Evolutionary conservation across 2,329 filamentous ascomycete species (phyloP), one percentile per base, ranked within the genome.

Genomic region (Basipetospora chlamydospora): DNA sequence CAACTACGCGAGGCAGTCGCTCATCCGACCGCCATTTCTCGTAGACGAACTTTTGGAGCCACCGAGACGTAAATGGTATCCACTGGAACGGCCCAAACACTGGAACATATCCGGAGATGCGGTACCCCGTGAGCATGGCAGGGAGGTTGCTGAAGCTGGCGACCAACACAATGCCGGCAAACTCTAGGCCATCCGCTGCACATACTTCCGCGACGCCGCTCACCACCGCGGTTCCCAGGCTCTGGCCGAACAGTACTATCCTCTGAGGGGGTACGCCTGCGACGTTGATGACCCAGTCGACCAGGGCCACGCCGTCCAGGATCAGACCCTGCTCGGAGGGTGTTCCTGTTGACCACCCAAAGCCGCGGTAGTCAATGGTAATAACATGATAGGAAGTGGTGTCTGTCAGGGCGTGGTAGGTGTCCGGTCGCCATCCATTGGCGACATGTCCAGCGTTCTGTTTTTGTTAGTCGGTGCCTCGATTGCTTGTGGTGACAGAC

Each of bases 281-380:
- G 1, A 68, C 60, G 15, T 71, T 59, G 26, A 85, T 64, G 8
- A 81, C 73, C 61, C 81, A 92, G 41, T 85, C 68, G 3, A 92
- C 64, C 3, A 84, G 60, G 0, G 84, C 66, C 3, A 80, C 64
- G 12, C 78, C 84, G 51, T 96, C 88, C 4, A 71, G 73, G 38
- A 93, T 82, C 6, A 96, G 60, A 0, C 88, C 88, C 25, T 69
- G 60, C 58, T 96, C 88, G 0, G 77, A 79, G 0, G 88, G 88
- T 4, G 58, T 60, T n/a, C 88, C 85, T 1, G 77, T 83, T 7
- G 82, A 90, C 26, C 73, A 67, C 1, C 86, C 87, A 47, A 84
- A 95, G 6, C 87, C 87, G 13, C 87, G 80, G 57, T 95, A 95
- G 61, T 94, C 86, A 47, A 94, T 76, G 26, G 84, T 73, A n/a